A percentile compares a stretch with the other conserved stretches of the same genome.
Evolutionary conservation across 805 yeast species (phyloP).

Genomic region (Grigorovia yakushimaensis): DNA sequence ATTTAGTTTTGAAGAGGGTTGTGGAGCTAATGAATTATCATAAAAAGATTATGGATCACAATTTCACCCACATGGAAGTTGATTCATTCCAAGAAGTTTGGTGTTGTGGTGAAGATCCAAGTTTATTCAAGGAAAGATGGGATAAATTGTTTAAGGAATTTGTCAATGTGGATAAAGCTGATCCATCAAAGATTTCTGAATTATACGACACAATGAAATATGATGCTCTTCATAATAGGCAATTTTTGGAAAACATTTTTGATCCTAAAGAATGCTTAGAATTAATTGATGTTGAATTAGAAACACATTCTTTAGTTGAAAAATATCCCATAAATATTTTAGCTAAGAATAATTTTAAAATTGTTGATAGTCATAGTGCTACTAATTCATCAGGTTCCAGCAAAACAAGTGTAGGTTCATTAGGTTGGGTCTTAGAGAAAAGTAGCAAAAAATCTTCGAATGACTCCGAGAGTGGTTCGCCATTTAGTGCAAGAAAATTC

Average conservation of each 20-base stretch:
- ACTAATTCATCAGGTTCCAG: constrained; percentile 8
- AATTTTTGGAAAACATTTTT: constrained; percentile 75
- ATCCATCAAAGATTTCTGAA: constrained; percentile 94
- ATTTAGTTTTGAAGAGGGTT: constrained; percentile 83
- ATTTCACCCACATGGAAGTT: constrained; percentile 60
- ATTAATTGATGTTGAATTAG: constrained; percentile 20
- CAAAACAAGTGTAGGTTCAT: constrained; percentile 45
- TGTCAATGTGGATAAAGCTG: constrained; percentile 86
- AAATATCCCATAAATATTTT: constrained; percentile 65
- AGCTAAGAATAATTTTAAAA: constrained; percentile 68
- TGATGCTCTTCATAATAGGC: constrained; percentile 92
- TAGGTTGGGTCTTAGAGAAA: constrained; percentile 60
- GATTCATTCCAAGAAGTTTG: constrained; percentile 63
- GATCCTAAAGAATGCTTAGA: constrained; percentile 45
- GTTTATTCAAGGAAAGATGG: constrained; percentile 90
- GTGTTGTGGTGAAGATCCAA: constrained; percentile 97
- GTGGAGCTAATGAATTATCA: constrained; percentile 94
- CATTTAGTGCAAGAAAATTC: constrained; percentile 73
- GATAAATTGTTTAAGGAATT: constrained; percentile 91
- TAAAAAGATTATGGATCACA: constrained; percentile 69
- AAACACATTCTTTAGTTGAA: constrained; percentile 43
- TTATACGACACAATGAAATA: constrained; percentile 97
- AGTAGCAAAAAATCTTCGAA: constrained; percentile 19
- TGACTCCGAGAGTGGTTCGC: constrained; percentile 27
- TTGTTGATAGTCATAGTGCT: constrained; percentile 30